Percentiles rank a stretch among this genome's conserved stretches.
phyloP scores from a whole-genome alignment of 2,329 filamentous ascomycete species.

The Talaromyces sp. region DNA sequence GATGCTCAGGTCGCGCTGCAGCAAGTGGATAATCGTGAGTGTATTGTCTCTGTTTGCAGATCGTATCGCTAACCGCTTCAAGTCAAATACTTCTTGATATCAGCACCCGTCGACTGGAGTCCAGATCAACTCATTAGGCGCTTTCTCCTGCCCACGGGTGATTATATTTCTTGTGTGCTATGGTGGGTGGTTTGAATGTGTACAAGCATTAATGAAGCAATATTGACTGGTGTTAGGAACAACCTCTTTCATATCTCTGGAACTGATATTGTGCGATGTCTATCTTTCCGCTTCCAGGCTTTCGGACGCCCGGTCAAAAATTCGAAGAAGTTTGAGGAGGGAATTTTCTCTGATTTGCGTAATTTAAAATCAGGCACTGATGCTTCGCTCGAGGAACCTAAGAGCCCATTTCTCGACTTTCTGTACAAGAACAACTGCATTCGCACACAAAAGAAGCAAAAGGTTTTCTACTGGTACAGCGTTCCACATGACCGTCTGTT shows the following conservation, averaged over 20 bases:
- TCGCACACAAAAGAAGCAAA: conserved; percentile 99
- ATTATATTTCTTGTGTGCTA: conserved; percentile 97
- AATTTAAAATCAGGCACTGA: conserved; percentile 98
- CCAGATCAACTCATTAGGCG: conserved; percentile 94
- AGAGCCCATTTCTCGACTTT: conserved; percentile 97
- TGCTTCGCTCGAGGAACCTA: conserved; percentile 95
- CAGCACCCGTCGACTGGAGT: conserved; percentile 95
- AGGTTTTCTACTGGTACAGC: conserved; percentile 99
- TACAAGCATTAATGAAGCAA: not conserved
- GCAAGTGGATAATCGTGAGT: conserved; percentile 95
- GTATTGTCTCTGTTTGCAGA: not conserved
- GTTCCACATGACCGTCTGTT: conserved; percentile 97
- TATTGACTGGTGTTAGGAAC: conserved; percentile 58
- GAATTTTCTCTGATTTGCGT: conserved; percentile 96
- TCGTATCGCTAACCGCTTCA: conserved; percentile 22
- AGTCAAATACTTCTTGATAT: conserved; percentile 99
- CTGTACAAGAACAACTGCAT: conserved; percentile 99
- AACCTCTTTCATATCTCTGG: conserved; percentile 99
- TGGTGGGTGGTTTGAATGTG: conserved; percentile 56
- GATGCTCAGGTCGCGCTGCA: conserved; percentile 96
- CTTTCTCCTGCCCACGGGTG: conserved; percentile 91
- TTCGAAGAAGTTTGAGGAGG: conserved; percentile 99
- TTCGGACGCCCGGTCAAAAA: conserved; percentile 98
- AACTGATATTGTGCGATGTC: conserved; percentile 96
- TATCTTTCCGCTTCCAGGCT: conserved; percentile 97